Percentiles rank a stretch among this genome's conserved stretches.
phyloP scores from a whole-genome alignment of 208 protist species.

The Willaertia magna region DNA sequence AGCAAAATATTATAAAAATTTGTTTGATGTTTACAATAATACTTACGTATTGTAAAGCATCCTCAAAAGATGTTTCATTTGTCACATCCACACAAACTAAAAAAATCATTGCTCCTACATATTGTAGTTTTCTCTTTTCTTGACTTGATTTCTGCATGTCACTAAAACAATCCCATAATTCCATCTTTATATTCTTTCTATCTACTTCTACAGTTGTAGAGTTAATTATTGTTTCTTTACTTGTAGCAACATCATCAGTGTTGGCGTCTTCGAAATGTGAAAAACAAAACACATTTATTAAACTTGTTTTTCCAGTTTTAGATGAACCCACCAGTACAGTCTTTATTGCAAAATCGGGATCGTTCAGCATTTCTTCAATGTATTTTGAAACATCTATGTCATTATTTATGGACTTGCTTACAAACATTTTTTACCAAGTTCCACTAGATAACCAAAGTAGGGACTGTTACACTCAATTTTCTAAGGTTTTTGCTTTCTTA shows the following conservation, averaged over 20 bases:
- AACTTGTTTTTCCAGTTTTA: background rate
- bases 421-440: constrained; percentile 2
- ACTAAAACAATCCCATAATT: constrained; percentile 35
- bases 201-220: constrained; percentile 56
- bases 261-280: background rate
- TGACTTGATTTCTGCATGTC: background rate
- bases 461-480: too few species aligned
- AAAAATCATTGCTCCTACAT: background rate
- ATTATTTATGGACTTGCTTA: background rate
- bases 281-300: background rate
- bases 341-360: background rate
- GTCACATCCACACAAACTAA: background rate
- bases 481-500: too few species aligned
- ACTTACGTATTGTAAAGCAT: background rate
- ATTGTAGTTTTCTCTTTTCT: background rate
- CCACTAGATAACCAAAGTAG: too few species aligned
- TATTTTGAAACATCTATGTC: background rate
- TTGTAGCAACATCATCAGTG: background rate
- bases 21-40: background rate
- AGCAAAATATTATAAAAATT: background rate
- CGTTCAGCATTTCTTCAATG: background rate
- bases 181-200: constrained; percentile 36
- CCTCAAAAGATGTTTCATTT: background rate
- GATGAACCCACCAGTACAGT: background rate
- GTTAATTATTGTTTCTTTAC: background rate